These are phyloP conservation scores for Cyclocybe aegerita DNA, from an alignment of 768 basidiomycete genomes.

Conservation along the genomic window DNA sequence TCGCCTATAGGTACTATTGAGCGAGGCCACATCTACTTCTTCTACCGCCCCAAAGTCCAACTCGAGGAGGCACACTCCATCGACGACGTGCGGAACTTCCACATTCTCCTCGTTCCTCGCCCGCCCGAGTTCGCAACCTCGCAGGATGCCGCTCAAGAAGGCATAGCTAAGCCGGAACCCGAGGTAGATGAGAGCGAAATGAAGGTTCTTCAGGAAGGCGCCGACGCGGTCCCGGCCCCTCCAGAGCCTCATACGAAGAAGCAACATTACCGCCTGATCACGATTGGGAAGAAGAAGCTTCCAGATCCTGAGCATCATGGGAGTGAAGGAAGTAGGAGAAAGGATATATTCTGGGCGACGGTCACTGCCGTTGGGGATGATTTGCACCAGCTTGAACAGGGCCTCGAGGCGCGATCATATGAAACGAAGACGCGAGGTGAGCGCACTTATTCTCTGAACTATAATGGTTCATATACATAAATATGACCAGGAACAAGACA, in stretches of 20 bases:
- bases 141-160: constrained; percentile 4
- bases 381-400: constrained; percentile 43
- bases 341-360: constrained; percentile 52
- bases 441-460: neutral
- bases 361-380: constrained; percentile 53
- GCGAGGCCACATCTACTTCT: constrained; percentile 63
- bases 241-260: constrained; percentile 29
- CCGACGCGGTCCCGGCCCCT: constrained; percentile 48
- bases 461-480: neutral
- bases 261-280: constrained; percentile 50
- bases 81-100: constrained; percentile 57
- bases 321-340: constrained; percentile 30
- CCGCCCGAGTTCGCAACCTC: constrained; percentile 40
- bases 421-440: constrained; percentile 62
- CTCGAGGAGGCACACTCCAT: constrained; percentile 50
- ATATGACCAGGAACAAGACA: constrained; percentile 45
- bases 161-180: constrained; percentile 16
- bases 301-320: constrained; percentile 42
- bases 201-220: constrained; percentile 40
- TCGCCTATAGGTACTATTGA: constrained; percentile 50
- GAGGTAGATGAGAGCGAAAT: constrained; percentile 33
- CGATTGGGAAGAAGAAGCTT: constrained; percentile 58
- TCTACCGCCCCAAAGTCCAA: constrained; percentile 60
- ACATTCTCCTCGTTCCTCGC: constrained; percentile 60
- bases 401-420: constrained; percentile 50